A percentile compares a stretch with the other conserved stretches of the same genome.
Evolutionary conservation across 2,329 filamentous ascomycete species (phyloP).

Genomic region (Clonostachys sp.): DNA sequence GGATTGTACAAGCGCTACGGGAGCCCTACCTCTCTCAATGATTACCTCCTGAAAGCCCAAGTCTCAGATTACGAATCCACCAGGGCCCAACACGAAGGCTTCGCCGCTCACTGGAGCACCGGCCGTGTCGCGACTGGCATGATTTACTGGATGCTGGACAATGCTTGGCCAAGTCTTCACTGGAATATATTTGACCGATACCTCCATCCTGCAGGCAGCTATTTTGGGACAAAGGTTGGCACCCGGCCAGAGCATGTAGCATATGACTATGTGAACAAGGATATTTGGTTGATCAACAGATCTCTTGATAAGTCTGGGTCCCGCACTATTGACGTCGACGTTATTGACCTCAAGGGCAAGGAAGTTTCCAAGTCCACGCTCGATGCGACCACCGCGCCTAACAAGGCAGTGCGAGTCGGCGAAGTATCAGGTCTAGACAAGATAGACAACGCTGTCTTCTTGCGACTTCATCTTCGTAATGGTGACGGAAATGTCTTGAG

Average conservation of each 20-base stretch:
- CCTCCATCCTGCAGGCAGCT: slow-evolving; percentile 50
- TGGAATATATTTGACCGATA: slow-evolving; percentile 65
- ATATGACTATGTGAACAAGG: slow-evolving; percentile 43
- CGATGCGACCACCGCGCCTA: slow-evolving; percentile 31
- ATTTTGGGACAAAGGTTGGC: slow-evolving; percentile 53
- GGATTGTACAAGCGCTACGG: slow-evolving; percentile 48
- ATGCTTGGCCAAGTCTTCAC: slow-evolving; percentile 60
- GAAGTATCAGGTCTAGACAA: slow-evolving; percentile 13
- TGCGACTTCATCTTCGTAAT: slow-evolving; percentile 42
- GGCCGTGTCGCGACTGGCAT: slow-evolving; percentile 50
- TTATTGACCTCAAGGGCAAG: slow-evolving; percentile 43
- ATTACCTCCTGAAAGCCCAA: slow-evolving; percentile 57
- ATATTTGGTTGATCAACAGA: slow-evolving; percentile 51
- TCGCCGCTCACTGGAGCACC: slow-evolving; percentile 42
- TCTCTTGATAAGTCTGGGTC: slow-evolving; percentile 29
- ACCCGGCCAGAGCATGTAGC: slow-evolving; percentile 45
- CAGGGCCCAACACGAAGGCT: slow-evolving; percentile 54
- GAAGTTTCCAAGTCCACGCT: slow-evolving; percentile 24
- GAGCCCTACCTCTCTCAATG: slow-evolving; percentile 40
- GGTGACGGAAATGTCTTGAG: slow-evolving; percentile 29
- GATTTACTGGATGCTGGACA: slow-evolving; percentile 66
- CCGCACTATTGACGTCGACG: slow-evolving; percentile 39
- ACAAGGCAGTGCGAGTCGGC: slow-evolving; percentile 26
- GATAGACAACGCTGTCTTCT: slow-evolving; percentile 37
- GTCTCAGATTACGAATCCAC: slow-evolving; percentile 63